A percentile compares a stretch with the other conserved stretches of the same genome.
phyloP scores from a whole-genome alignment of 1,284 basidiomycete species.

The Jaminaea rosea region DNA sequence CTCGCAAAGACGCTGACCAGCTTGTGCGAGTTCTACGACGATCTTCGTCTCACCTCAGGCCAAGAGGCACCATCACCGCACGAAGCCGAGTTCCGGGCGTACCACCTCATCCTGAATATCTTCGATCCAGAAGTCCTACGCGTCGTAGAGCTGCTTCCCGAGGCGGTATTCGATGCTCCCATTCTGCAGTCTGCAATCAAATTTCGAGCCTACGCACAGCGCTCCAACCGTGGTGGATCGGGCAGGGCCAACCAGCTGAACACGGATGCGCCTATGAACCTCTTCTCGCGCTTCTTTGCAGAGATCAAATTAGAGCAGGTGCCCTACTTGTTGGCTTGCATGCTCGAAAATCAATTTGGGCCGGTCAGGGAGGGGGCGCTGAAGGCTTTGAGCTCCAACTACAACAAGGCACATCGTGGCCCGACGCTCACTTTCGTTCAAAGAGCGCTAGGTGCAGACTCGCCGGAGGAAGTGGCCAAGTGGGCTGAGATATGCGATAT shows the following conservation, averaged over 20 bases:
- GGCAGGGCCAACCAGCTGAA: constrained; percentile 50
- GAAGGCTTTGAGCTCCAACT: background rate
- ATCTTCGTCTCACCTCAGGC: constrained; percentile 56
- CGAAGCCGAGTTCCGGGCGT: constrained; percentile 90
- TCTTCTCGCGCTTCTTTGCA: constrained; percentile 56
- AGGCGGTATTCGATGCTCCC: constrained; percentile 61
- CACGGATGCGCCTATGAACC: constrained; percentile 53
- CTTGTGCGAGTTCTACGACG: constrained; percentile 86
- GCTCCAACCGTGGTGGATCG: constrained; percentile 53
- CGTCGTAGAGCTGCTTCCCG: constrained; percentile 62
- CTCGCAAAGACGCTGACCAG: constrained; percentile 59
- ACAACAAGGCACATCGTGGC: constrained; percentile 1
- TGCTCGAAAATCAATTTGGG: constrained; percentile 53
- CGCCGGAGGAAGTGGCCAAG: constrained; percentile 68
- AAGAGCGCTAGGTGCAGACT: constrained; percentile 74
- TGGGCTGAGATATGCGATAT: background rate
- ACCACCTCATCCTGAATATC: constrained; percentile 83
- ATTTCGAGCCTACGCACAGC: constrained; percentile 71
- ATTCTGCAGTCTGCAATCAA: constrained; percentile 71
- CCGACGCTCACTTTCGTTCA: constrained; percentile 52
- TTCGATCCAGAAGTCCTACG: constrained; percentile 71
- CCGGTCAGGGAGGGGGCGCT: background rate
- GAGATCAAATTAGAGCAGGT: constrained; percentile 47
- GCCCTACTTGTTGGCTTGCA: constrained; percentile 52
- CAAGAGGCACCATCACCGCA: constrained; percentile 59